A percentile compares a stretch with the other conserved stretches of the same genome.
Conservation (phyloP, 208 protist species). For the Crithidia fasciculata region DNA sequence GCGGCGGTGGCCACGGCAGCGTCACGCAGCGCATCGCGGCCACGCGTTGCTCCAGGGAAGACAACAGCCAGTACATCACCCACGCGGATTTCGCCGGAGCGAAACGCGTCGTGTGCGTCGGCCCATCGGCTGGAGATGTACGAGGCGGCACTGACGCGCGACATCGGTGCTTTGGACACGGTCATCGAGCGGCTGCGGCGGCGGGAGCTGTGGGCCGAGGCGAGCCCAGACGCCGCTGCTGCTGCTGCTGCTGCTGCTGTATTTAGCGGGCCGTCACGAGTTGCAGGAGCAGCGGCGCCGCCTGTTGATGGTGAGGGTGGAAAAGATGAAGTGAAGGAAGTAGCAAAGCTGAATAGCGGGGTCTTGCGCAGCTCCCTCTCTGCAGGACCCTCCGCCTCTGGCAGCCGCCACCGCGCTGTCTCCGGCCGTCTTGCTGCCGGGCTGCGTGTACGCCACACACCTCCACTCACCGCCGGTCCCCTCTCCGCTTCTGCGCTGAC, state of each 20-base stretch:
- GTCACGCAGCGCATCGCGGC: constrained; percentile 9
- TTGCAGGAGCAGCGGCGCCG: too few species aligned
- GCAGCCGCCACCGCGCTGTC: too few species aligned
- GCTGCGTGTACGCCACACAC: background rate
- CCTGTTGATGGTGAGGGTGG: too few species aligned
- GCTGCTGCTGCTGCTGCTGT: constrained; percentile 7
- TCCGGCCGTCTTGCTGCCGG: background rate
- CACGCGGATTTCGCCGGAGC: background rate
- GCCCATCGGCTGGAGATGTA: constrained; percentile 21
- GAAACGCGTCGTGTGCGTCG: background rate
- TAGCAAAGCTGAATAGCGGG: too few species aligned
- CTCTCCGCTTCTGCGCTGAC: background rate
- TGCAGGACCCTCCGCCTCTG: background rate
- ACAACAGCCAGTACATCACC: background rate
- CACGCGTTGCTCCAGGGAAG: background rate
- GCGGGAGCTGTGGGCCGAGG: constrained; percentile 20
- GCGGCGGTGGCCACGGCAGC: constrained; percentile 25
- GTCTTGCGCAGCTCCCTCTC: background rate
- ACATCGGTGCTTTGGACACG: constrained; percentile 20
- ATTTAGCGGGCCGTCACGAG: background rate
- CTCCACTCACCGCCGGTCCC: constrained; percentile 4
- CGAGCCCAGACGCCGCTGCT: constrained; percentile 20
- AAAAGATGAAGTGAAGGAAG: too few species aligned
- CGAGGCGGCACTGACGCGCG: constrained; percentile 20
- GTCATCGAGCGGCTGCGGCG: constrained; percentile 33